A percentile compares a stretch with the other conserved stretches of the same genome.
Evolutionary conservation across 2,329 filamentous ascomycete genomes (phyloP).

Genomic region (Fusarium sp.): DNA sequence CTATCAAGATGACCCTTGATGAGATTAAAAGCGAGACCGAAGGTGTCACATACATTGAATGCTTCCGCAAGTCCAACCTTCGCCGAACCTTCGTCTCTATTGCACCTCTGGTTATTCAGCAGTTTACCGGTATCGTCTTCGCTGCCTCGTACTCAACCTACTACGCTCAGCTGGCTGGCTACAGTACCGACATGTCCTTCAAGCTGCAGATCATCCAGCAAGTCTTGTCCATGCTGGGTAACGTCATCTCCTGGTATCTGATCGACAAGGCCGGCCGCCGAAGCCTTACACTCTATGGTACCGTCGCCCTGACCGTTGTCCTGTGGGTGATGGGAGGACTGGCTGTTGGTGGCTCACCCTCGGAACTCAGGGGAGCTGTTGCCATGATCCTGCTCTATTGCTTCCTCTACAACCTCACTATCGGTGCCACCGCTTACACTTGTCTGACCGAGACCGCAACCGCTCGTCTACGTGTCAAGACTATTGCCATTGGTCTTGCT

Average conservation of each 20-base stretch:
- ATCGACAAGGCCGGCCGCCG: constrained; percentile 11
- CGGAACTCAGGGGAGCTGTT: too few relatives aligned
- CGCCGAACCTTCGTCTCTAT: constrained; percentile 1
- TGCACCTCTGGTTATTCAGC: not conserved
- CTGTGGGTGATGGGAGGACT: too few relatives aligned
- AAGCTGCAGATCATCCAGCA: not conserved
- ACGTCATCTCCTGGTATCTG: constrained; percentile 7
- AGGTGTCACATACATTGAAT: constrained; percentile 7
- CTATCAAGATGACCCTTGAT: too few relatives aligned
- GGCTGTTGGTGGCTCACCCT: not conserved
- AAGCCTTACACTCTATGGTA: constrained; percentile 5
- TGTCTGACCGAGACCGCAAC: constrained; percentile 13
- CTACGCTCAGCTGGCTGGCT: constrained; percentile 21
- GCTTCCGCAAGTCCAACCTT: constrained; percentile 4
- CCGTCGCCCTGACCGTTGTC: not conserved
- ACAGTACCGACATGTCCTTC: not conserved
- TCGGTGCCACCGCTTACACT: constrained; percentile 22
- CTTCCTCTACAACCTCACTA: constrained; percentile 1
- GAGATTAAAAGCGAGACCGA: too few relatives aligned
- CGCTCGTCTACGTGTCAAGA: constrained; percentile 14
- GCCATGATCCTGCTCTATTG: too few relatives aligned
- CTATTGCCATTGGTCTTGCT: constrained; percentile 13
- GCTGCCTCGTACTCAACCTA: not conserved
- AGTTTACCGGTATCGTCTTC: constrained; percentile 8
- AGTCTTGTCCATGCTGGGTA: constrained; percentile 3